Evolutionary conservation across 2,329 filamentous ascomycete genomes (phyloP).

Genomic region (Trichoderma lentiforme): DNA sequence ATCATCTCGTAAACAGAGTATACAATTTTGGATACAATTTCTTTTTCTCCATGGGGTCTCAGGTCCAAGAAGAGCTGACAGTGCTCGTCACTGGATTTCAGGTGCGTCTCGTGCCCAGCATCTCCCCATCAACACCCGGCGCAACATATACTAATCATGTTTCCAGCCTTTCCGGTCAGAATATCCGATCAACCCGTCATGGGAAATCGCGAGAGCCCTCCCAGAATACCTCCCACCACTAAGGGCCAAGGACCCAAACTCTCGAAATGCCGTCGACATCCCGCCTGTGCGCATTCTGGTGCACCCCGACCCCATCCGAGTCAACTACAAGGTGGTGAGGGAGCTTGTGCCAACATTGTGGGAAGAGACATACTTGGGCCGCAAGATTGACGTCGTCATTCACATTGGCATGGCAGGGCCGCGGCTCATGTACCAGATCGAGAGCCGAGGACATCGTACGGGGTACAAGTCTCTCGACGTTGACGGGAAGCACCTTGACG

Average conservation of each 20-base stretch:
- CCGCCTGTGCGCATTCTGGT: conserved; percentile 58
- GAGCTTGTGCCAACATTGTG: conserved; percentile 62
- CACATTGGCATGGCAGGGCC: conserved; percentile 79
- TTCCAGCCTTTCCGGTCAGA: conserved; percentile 70
- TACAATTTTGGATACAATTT: neutral
- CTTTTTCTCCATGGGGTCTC: conserved; percentile 33
- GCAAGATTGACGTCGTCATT: conserved; percentile 59
- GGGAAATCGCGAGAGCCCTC: conserved; percentile 70
- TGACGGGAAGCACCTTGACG: conserved; percentile 57
- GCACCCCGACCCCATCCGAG: conserved; percentile 65
- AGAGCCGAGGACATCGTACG: conserved; percentile 66
- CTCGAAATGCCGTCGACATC: conserved; percentile 30
- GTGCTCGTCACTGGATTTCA: conserved; percentile 61
- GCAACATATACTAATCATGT: neutral
- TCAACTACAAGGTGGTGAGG: conserved; percentile 67
- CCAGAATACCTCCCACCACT: conserved; percentile 59
- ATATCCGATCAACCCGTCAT: conserved; percentile 74
- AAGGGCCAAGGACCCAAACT: conserved; percentile 39
- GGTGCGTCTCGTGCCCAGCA: conserved; percentile 33
- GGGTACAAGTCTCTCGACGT: conserved; percentile 70
- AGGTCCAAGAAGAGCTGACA: conserved; percentile 48
- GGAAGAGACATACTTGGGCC: conserved; percentile 34
- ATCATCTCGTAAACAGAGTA: neutral
- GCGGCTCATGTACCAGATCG: conserved; percentile 63
- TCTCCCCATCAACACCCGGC: neutral